Conservation (phyloP, 2,329 filamentous ascomycete species). For the Colletotrichum sp. region DNA sequence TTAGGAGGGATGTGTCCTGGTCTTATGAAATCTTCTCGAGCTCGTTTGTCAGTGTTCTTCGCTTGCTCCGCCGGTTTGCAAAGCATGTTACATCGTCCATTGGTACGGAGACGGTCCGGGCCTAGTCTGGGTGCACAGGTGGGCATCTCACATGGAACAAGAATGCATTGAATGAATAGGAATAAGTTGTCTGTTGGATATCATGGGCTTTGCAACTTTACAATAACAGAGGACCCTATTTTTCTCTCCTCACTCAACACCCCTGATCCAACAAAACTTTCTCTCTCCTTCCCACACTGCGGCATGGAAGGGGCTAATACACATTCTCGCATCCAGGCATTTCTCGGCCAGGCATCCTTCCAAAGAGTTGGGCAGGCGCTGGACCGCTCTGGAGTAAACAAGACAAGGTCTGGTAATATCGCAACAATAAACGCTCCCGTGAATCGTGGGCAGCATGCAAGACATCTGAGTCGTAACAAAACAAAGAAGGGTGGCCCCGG, state of each 20-base stretch:
- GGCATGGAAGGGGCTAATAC: not conserved
- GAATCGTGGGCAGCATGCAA: constrained; percentile 37
- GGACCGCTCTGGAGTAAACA: not conserved
- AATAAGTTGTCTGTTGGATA: constrained; percentile 20
- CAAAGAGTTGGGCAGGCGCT: not conserved
- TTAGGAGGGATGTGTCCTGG: not conserved
- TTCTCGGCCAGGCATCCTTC: not conserved
- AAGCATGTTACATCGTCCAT: not conserved
- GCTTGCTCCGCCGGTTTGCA: not conserved
- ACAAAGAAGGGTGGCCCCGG: constrained; percentile 1
- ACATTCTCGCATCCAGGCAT: constrained; percentile 3
- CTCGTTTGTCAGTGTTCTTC: not conserved
- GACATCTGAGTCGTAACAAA: constrained; percentile 31
- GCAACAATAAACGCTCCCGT: constrained; percentile 26
- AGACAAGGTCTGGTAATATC: constrained; percentile 10
- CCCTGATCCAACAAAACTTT: constrained; percentile 6
- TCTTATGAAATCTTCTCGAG: not conserved
- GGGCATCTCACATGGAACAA: not conserved
- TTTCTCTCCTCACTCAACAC: not conserved
- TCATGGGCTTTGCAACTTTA: constrained; percentile 18
- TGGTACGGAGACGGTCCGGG: not conserved
- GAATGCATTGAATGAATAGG: not conserved
- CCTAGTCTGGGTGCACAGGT: not conserved
- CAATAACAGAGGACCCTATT: constrained; percentile 7
- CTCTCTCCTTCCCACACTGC: not conserved